Conservation (phyloP, 2,329 filamentous ascomycete species). For the Penicillium sp. region DNA sequence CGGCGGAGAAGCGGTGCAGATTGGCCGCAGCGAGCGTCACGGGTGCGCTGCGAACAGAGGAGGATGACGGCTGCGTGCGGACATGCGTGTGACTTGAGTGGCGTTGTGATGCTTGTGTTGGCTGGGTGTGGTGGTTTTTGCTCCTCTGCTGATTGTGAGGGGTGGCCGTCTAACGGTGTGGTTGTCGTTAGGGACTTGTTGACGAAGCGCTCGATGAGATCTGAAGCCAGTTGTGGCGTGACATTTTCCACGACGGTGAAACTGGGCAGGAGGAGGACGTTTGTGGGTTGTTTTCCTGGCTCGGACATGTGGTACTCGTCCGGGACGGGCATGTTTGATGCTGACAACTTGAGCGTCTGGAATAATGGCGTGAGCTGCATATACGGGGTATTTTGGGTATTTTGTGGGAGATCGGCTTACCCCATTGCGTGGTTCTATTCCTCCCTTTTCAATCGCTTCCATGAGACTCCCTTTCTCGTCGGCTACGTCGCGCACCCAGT, state of each 20-base stretch:
- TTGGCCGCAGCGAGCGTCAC: conserved; percentile 90
- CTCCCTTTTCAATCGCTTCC: conserved; percentile 61
- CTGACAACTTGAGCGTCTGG: conserved; percentile 81
- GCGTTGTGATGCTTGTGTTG: conserved; percentile 34
- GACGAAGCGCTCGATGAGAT: conserved; percentile 67
- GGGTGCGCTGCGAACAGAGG: conserved; percentile 89
- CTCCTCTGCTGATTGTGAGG: conserved; percentile 11
- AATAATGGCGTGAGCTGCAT: conserved; percentile 4
- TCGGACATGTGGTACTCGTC: conserved; percentile 55
- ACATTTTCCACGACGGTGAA: conserved; percentile 82
- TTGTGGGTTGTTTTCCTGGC: conserved; percentile 63
- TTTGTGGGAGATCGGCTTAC: conserved; percentile 26
- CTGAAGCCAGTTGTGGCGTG: conserved; percentile 66
- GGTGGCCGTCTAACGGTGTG: conserved; percentile 54
- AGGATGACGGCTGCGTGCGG: conserved; percentile 84
- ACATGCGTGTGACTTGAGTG: conserved; percentile 58
- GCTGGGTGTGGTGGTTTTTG: conserved; percentile 17
- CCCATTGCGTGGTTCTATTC: conserved; percentile 41
- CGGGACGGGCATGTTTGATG: conserved; percentile 83
- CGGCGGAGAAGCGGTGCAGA: conserved; percentile 82
- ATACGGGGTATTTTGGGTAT: not conserved
- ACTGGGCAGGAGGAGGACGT: conserved; percentile 75
- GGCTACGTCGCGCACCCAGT: conserved; percentile 85
- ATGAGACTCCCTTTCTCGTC: conserved; percentile 85
- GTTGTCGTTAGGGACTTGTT: conserved; percentile 69